Base-by-base conservation (phyloP, 208 protist species). In the Trypanosoma conorhini region DNA sequence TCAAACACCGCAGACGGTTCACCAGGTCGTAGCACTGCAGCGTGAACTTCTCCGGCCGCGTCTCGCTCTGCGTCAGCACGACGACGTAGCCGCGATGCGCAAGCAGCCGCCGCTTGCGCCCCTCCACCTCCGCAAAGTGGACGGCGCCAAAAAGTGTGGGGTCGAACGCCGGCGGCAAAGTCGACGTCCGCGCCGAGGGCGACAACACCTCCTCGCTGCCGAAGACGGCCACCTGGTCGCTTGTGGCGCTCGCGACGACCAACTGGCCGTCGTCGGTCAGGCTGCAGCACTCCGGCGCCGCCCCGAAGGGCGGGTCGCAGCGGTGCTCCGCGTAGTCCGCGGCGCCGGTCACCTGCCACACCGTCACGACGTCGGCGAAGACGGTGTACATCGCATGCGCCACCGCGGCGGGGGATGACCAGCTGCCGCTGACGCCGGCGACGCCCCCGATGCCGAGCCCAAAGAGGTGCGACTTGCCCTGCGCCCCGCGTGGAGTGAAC, bases 1-100 rank as follows among this genome's bases (percentile, higher is more conserved):
- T 85, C 61, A 96, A 94, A 12, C 91, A 96, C 46, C 96, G 87
- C 59, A 98, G 88, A 31, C 88, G 88, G 81, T 98, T 97, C 24
- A 77, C 60, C 7, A 96, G 33, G 71, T 99, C 96, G 75, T 97
- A 98, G 54, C 93, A 77, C 51, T 89, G 85, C 57, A 95, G 66
- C 64, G 80, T 69, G 38, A 91, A 81, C 21, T 87, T 87, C 33
- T 82, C 80, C 26, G 74, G 61, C 24, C 68, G 61, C 22, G 65
- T 70, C 8, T 74, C 78, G 64, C 80, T 80, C 22, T 88, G 79
- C n/a, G 85, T 85, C 17, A 98, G 71, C 3, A 98, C 69, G 0
- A 97, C 77, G 12, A 98, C 71, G 78, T 98, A 98, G 8, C 85
- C 66, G 19, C 88, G 79, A 67, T 98, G 94, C 65, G 87, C 91